Conservation (phyloP, 2,329 filamentous ascomycete genomes). For the Cladosporium sp. region DNA sequence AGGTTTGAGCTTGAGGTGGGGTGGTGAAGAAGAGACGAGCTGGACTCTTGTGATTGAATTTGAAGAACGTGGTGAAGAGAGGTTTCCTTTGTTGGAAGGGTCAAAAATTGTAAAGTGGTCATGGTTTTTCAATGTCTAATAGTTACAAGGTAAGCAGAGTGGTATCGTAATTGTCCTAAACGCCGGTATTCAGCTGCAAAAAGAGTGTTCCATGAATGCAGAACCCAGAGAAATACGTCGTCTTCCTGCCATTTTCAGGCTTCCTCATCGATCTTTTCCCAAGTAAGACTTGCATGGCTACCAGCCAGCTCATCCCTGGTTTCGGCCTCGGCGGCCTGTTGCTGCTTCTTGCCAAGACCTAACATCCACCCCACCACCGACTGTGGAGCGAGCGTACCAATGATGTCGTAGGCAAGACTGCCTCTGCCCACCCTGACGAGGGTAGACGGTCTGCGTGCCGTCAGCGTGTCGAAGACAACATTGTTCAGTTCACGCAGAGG, state of each 20-base stretch:
- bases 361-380: conserved; percentile 90
- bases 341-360: conserved; percentile 55
- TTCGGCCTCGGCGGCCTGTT: conserved; percentile 22
- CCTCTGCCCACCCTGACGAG: conserved; percentile 80
- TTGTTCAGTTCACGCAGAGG: conserved; percentile 76
- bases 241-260: conserved; percentile 12
- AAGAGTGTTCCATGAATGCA: neutral
- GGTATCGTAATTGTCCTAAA: conserved; percentile 13
- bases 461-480: conserved; percentile 84
- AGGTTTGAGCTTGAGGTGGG: neutral
- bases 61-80: neutral
- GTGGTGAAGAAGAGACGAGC: neutral
- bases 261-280: conserved; percentile 42
- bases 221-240: neutral
- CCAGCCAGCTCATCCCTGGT: conserved; percentile 29
- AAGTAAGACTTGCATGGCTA: conserved; percentile 43
- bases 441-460: conserved; percentile 55
- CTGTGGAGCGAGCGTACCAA: conserved; percentile 74
- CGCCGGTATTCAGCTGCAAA: neutral
- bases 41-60: neutral
- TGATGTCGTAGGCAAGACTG: conserved; percentile 76
- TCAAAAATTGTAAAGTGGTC: neutral
- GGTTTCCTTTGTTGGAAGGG: neutral
- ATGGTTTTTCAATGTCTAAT: conserved; percentile 3
- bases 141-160: conserved; percentile 15